Conservation (phyloP, 2,329 filamentous ascomycete species). For the Zymoseptoria ardabiliae region DNA sequence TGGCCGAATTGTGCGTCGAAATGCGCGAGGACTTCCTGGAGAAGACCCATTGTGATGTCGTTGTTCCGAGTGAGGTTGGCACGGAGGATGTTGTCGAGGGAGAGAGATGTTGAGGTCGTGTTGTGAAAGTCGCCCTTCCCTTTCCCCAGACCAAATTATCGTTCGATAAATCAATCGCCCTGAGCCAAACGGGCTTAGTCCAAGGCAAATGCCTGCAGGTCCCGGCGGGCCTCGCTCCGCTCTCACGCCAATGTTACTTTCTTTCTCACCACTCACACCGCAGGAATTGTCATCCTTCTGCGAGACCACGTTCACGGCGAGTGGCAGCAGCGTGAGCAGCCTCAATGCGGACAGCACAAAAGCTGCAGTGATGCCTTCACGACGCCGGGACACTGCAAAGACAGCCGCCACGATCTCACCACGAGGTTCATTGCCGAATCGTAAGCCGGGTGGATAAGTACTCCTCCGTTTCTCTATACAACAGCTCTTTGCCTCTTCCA, state of each 20-base stretch:
- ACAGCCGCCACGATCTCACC: not conserved
- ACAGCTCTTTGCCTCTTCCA: not conserved
- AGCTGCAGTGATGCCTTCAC: not conserved
- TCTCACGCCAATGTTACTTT: not conserved
- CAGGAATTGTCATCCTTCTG: not conserved
- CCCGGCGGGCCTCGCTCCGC: not conserved
- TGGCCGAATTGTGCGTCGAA: slow-evolving; percentile 16
- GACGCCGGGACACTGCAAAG: not conserved
- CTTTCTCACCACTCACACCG: not conserved
- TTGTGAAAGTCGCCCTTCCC: not conserved
- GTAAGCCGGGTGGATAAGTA: slow-evolving; percentile 11
- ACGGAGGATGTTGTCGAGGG: not conserved
- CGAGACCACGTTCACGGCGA: not conserved
- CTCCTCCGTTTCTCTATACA: slow-evolving; percentile 1
- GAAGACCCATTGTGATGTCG: slow-evolving; percentile 21
- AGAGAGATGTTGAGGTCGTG: not conserved
- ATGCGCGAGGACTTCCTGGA: slow-evolving; percentile 18
- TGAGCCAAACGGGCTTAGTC: not conserved
- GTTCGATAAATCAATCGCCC: not conserved
- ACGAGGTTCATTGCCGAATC: slow-evolving; percentile 1
- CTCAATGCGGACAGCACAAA: not conserved
- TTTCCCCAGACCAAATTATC: not conserved
- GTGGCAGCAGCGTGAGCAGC: not conserved
- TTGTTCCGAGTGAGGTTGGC: not conserved
- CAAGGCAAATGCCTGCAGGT: not conserved